phyloP scores from a whole-genome alignment of 345 rosid species.

The Pistacia atlantica region DNA sequence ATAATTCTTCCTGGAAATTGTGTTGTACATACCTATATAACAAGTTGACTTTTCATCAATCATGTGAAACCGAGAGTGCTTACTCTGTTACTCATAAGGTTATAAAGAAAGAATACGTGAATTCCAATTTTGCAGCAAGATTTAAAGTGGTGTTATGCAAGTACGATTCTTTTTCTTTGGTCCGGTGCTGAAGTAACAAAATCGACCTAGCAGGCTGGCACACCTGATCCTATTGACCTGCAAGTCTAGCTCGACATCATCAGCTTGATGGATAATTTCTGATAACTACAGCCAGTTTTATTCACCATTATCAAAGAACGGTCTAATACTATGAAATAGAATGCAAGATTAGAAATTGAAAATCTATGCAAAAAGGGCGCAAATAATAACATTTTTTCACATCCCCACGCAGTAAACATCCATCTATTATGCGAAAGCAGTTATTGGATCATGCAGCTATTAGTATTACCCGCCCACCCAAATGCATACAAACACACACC shows the following conservation, averaged over 20 bases:
- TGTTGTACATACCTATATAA: no score
- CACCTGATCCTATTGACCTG: not conserved
- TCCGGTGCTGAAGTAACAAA: not conserved
- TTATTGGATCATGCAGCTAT: not conserved
- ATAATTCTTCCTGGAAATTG: not conserved
- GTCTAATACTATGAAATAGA: not conserved
- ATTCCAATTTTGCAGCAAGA: not conserved
- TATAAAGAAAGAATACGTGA: not conserved
- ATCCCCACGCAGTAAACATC: not conserved
- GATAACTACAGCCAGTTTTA: not conserved
- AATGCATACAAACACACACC: not conserved
- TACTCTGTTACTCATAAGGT: conserved; percentile 6
- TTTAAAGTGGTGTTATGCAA: no score
- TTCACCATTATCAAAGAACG: not conserved
- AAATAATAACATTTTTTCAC: no score
- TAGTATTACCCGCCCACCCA: no score
- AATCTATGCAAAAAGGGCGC: not conserved
- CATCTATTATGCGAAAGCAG: not conserved
- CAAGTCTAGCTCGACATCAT: not conserved
- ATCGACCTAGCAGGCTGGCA: not conserved
- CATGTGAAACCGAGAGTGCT: conserved; percentile 15
- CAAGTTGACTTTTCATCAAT: conserved; percentile 11
- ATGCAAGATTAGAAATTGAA: not conserved
- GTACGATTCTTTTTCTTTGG: no score
- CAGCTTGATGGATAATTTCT: not conserved